Base-by-base conservation (phyloP, 2,329 filamentous ascomycete genomes). In the Colletotrichum falcatum region DNA sequence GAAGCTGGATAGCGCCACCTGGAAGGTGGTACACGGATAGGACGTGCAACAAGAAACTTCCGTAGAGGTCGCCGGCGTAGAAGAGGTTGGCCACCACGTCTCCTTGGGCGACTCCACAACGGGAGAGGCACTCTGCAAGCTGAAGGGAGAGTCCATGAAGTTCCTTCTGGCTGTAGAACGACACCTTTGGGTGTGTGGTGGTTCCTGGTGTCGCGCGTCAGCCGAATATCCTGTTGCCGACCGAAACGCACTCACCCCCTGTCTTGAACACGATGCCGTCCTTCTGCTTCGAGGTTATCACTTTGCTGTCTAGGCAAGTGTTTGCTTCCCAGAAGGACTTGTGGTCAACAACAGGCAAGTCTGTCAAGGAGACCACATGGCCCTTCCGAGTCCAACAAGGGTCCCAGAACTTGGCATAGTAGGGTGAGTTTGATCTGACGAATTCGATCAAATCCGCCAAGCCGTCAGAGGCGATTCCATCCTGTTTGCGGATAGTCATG, bases 1-100 rank as follows among this genome's bases (percentile, higher is more conserved):
- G 67, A 3, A 70, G 51, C 16, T 70, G 64, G 3, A 70, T 53
- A 20, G 67, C 64, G 18, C 67, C 67, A 18, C 51, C 33, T 5
- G 67, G 28, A 5, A 67, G 44, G 58, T 70, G 58, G 5, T 70
- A 70, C 16, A 70, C 67, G 3, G 67, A 70, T n/a, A 70, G 18
- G 53, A 67, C 49, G 44, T 70, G 67, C 46, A 70, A 37, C 35
- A 70, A 37, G 46, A 70, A 70, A 18, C 67, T 70, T 12, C 67
- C 67, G 30, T 70, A 70, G 23, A 70, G 64, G 46, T 70, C 67
- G 23, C 67, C 64, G 14, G 67, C 67, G 46, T 67, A 70, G n/a
- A 70, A 67, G 3, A 70, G 37, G 20, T 70, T 70, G 56, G 64
- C 64, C 1, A 70, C 64, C 55, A 67, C 55, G 58, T 70, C 67